Base-by-base conservation (phyloP, 2,329 filamentous ascomycete species). In the Colletotrichum endophyticum region DNA sequence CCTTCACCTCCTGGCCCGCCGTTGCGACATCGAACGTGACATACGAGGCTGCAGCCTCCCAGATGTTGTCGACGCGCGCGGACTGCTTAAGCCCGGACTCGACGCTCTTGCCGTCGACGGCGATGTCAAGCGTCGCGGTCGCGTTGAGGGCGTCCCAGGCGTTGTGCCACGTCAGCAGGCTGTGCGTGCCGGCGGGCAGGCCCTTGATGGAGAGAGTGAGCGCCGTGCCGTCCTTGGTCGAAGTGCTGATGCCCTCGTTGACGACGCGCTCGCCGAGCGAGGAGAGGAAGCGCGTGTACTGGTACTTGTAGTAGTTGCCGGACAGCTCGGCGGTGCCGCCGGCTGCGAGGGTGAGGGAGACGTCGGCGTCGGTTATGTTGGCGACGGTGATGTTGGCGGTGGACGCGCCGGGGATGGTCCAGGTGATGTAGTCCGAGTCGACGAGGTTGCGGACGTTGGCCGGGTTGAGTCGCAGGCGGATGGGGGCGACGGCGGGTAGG, bases 11-110 rank as follows among this genome's bases (percentile, higher is more conserved):
- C 19, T 80, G 77, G 5, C 70, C 30, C 2, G 78, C 70, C 5
- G 78, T 73, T 1, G 78, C 75, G 4, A 78, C 79, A 2, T 78
- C 78, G 68, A 84, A 83, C 0, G 66, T 79, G 15, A 82, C 34
- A 49, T 82, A 82, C 2, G 82, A 83, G 15, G 78, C 73, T 11
- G 80, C 79, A 13, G 82, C 66, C 44, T 83, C 80, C 81, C 82
- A 84, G 19, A 84, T 79, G 64, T 82, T 84, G 72, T 83, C 81
- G 4, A 79, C 75, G 4, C 82, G 81, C 22, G 81, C 68, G n/a
- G 79, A 77, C 67, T 84, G 80, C 27, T 66, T 49, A 8, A 70
- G 7, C 8, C 61, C 44, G 16, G 76, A 74, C 36, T 63, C 44
- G 8, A 72, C 72, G 12, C 39, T 64, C 44, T 79, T 72, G 5